Percentiles rank a stretch among this genome's conserved stretches.
Conservation (phyloP, 345 rosid genomes). For the Sisymbrium irio region DNA sequence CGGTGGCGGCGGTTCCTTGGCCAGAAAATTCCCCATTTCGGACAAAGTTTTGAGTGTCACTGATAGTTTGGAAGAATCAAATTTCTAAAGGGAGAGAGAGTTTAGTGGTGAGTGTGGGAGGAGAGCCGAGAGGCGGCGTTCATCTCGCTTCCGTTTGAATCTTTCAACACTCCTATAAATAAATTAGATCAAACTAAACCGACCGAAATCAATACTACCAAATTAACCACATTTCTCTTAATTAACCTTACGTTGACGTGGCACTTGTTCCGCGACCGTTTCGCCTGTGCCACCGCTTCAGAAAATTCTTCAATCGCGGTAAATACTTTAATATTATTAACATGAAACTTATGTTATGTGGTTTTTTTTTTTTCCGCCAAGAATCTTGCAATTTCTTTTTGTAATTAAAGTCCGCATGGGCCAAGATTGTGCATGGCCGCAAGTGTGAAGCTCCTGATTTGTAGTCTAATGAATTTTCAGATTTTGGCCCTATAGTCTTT, state of each 20-base stretch:
- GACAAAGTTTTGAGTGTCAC: neutral
- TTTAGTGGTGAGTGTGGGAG: neutral
- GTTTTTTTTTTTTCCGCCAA: too few species aligned
- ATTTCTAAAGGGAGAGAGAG: neutral
- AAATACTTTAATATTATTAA: too few species aligned
- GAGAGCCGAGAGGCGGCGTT: slow-evolving; percentile 10
- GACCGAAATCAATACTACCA: too few species aligned
- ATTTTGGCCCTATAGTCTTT: neutral
- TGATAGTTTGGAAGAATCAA: neutral
- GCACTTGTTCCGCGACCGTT: neutral
- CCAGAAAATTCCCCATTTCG: slow-evolving; percentile 57
- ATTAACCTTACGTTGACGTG: too few species aligned
- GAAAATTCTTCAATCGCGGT: neutral
- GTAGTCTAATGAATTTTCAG: neutral
- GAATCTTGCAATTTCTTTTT: too few species aligned
- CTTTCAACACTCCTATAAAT: neutral
- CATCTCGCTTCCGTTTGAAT: neutral
- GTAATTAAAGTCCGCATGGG: too few species aligned
- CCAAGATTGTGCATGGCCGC: too few species aligned
- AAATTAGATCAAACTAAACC: too few species aligned
- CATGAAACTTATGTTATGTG: too few species aligned
- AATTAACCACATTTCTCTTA: too few species aligned
- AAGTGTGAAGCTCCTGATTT: too few species aligned
- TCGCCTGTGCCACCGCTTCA: neutral
- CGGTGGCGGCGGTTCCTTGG: slow-evolving; percentile 73